phyloP scores from a whole-genome alignment of 495 filamentous ascomycete species.

The Arthonia radiata region DNA sequence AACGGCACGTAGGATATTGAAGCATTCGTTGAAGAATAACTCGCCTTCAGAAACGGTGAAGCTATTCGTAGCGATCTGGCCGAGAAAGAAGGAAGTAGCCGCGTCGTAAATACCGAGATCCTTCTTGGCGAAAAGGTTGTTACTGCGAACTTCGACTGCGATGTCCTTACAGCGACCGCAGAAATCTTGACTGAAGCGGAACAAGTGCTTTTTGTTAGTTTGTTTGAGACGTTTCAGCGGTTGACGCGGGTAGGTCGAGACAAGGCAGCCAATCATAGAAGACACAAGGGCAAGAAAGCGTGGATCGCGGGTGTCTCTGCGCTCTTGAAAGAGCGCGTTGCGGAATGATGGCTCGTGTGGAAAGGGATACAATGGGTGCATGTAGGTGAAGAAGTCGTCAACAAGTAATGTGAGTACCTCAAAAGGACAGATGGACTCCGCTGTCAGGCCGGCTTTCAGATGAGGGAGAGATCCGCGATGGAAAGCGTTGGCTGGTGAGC shows the following conservation, averaged over 20 bases:
- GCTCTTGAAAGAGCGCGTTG: conserved; percentile 34
- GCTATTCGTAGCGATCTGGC: conserved; percentile 41
- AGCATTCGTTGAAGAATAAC: conserved; percentile 47
- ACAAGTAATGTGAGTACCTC: conserved; percentile 40
- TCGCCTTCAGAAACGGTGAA: conserved; percentile 40
- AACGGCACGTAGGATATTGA: conserved; percentile 44
- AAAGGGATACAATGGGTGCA: conserved; percentile 65
- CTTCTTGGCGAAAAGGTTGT: conserved; percentile 36
- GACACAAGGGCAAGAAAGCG: conserved; percentile 55
- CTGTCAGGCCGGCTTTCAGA: no score
- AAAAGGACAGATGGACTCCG: conserved; percentile 52
- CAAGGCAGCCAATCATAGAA: conserved; percentile 53
- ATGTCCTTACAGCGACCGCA: conserved; percentile 51
- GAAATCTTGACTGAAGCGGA: conserved; percentile 43
- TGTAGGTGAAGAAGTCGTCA: conserved; percentile 77
- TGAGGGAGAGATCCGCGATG: no score
- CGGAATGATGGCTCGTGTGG: conserved; percentile 75
- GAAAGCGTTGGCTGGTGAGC: no score
- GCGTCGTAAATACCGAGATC: conserved; percentile 53
- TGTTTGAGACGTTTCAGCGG: conserved; percentile 44
- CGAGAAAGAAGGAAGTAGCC: conserved; percentile 64
- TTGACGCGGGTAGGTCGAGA: conserved; percentile 61
- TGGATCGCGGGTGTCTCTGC: conserved; percentile 42
- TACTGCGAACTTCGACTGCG: conserved; percentile 43
- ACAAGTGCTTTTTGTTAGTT: conserved; percentile 26